A percentile compares a stretch with the other conserved stretches of the same genome.
phyloP scores from a whole-genome alignment of 495 filamentous ascomycete species.

The Astrothelium macrocarpum region DNA sequence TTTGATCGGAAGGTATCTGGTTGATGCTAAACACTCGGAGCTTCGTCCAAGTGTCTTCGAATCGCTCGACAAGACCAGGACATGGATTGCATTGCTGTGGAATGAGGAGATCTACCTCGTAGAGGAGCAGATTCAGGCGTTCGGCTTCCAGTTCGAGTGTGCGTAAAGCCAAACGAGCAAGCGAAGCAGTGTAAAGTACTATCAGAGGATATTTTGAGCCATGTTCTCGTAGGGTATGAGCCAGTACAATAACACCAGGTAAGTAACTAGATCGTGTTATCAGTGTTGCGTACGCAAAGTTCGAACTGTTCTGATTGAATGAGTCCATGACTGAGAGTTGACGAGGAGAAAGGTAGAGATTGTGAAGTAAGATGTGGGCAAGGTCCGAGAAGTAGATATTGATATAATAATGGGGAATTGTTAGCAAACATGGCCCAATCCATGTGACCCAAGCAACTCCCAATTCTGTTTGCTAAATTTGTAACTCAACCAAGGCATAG shows the following conservation, averaged over 20 bases:
- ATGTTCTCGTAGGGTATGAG: constrained; percentile 38
- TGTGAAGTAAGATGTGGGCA: background rate
- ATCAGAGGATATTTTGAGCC: constrained; percentile 38
- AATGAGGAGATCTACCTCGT: constrained; percentile 28
- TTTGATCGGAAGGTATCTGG: constrained; percentile 22
- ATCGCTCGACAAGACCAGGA: constrained; percentile 37
- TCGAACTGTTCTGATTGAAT: background rate
- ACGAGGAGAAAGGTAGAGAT: background rate
- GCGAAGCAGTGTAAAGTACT: constrained; percentile 36
- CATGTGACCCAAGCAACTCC: no score
- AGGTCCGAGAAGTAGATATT: background rate
- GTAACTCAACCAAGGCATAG: no score
- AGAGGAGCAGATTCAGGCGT: constrained; percentile 27
- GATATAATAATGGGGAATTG: background rate
- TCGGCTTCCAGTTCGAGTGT: constrained; percentile 31
- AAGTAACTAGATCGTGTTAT: constrained; percentile 43
- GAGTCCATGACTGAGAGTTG: background rate
- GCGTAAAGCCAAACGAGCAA: constrained; percentile 24
- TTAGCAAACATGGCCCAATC: background rate
- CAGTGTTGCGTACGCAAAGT: constrained; percentile 34
- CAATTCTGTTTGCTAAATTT: no score
- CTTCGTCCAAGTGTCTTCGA: constrained; percentile 48
- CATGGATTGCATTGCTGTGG: constrained; percentile 21
- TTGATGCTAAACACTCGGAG: constrained; percentile 41
- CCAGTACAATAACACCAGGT: constrained; percentile 41